These are phyloP conservation scores for Przewalskia tangutica DNA, from an alignment of 257 asterid genomes.

Conservation along the genomic window DNA sequence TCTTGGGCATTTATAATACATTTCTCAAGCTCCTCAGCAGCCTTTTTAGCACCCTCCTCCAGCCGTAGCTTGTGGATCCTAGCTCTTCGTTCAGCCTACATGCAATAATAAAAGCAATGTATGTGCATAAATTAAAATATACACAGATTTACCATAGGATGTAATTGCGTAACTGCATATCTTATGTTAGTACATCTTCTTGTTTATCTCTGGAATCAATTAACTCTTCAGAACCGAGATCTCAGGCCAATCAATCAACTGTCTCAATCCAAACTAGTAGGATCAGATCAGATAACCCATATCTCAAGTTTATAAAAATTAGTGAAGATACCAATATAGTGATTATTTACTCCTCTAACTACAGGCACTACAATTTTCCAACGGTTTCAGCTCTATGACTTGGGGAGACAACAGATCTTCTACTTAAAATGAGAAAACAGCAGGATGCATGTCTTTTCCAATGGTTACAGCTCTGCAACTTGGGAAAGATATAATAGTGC, in stretches of 20 bases:
- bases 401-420: neutral
- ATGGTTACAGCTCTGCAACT: neutral
- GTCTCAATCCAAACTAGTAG: neutral
- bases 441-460: neutral
- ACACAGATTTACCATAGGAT: neutral
- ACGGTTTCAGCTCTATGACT: neutral
- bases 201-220: neutral
- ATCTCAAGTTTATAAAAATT: neutral
- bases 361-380: neutral
- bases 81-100: constrained; percentile 71
- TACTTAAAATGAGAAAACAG: neutral
- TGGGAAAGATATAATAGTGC: neutral
- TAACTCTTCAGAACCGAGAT: neutral
- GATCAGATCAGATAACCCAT: neutral
- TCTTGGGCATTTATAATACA: constrained; percentile 23
- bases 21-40: constrained; percentile 86
- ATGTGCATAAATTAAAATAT: neutral
- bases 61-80: constrained; percentile 76
- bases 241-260: neutral
- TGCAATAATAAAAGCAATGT: neutral
- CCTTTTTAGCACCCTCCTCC: constrained; percentile 90
- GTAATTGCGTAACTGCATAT: neutral
- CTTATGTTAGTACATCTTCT: neutral
- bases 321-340: neutral
- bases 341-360: neutral